These are phyloP conservation scores for Lophiostoma macrostomum DNA, from an alignment of 495 filamentous ascomycete species.

Conservation along the genomic window DNA sequence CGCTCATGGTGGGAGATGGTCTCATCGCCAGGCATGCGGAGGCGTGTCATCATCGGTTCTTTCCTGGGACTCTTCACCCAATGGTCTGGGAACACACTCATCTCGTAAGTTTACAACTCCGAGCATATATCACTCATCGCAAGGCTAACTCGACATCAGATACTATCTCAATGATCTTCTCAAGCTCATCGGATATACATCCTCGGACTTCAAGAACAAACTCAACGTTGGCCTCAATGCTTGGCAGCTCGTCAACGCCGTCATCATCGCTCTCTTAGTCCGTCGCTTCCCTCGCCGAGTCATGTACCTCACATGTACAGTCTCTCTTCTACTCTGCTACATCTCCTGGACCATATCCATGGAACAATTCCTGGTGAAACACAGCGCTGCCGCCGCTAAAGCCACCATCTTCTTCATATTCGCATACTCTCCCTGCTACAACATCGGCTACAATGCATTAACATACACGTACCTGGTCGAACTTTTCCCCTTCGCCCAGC, in stretches of 20 bases:
- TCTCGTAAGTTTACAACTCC: conserved; percentile 44
- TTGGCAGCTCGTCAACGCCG: conserved; percentile 55
- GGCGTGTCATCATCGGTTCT: conserved; percentile 55
- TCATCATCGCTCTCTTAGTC: conserved; percentile 52
- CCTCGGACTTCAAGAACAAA: conserved; percentile 51
- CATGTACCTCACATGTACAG: conserved; percentile 58
- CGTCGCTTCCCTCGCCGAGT: conserved; percentile 52
- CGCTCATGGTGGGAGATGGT: conserved; percentile 56
- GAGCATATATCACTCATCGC: background rate
- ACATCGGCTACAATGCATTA: conserved; percentile 66
- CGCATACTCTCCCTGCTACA: conserved; percentile 61
- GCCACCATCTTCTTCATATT: conserved; percentile 63
- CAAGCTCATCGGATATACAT: conserved; percentile 49
- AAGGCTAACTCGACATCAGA: conserved; percentile 32
- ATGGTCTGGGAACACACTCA: conserved; percentile 63
- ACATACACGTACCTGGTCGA: conserved; percentile 68
- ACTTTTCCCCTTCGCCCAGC: conserved; percentile 60
- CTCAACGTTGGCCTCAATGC: conserved; percentile 59
- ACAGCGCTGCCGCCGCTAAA: conserved; percentile 45
- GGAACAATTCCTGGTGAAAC: conserved; percentile 50
- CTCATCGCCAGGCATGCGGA: conserved; percentile 52
- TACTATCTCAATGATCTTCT: conserved; percentile 55
- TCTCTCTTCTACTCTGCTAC: conserved; percentile 53
- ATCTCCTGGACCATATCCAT: conserved; percentile 59
- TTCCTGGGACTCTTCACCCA: conserved; percentile 62